phyloP scores from a whole-genome alignment of 2,329 filamentous ascomycete species.

The Paradendryphiella salina region DNA sequence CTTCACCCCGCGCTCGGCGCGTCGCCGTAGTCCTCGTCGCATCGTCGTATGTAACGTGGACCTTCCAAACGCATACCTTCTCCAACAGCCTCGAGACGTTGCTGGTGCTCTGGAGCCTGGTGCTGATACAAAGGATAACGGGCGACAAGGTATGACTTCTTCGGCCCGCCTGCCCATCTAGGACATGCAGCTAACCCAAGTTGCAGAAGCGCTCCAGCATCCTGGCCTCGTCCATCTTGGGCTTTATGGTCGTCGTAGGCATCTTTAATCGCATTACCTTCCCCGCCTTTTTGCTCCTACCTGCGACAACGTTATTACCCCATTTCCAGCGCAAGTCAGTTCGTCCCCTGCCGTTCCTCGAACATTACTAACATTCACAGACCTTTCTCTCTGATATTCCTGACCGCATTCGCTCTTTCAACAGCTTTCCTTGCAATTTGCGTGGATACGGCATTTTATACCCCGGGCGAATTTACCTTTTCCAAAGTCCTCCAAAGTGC shows the following conservation, averaged over 20 bases:
- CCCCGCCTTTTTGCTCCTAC: constrained; percentile 86
- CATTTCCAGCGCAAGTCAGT: constrained; percentile 80
- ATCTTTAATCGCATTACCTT: constrained; percentile 98
- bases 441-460: constrained; percentile 84
- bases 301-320: constrained; percentile 78
- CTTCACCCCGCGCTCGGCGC: constrained; percentile 69
- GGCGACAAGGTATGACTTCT: constrained; percentile 68
- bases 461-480: constrained; percentile 63
- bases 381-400: constrained; percentile 62
- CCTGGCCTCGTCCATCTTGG: constrained; percentile 75
- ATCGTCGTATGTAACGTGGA: constrained; percentile 98
- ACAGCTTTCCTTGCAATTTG: constrained; percentile 74
- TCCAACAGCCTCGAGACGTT: constrained; percentile 97
- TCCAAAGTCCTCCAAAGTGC: constrained; percentile 62
- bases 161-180: constrained; percentile 31
- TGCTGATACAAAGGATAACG: constrained; percentile 84
- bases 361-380: constrained; percentile 41
- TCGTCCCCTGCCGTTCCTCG: background rate
- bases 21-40: constrained; percentile 82
- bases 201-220: constrained; percentile 72
- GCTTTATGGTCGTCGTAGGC: constrained; percentile 80
- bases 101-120: constrained; percentile 88
- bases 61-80: constrained; percentile 96
- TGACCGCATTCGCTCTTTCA: constrained; percentile 66
- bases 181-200: constrained; percentile 39